These are phyloP conservation scores for Leucoagaricus sp. DNA, from an alignment of 1,284 basidiomycete species.

Conservation along the genomic window DNA sequence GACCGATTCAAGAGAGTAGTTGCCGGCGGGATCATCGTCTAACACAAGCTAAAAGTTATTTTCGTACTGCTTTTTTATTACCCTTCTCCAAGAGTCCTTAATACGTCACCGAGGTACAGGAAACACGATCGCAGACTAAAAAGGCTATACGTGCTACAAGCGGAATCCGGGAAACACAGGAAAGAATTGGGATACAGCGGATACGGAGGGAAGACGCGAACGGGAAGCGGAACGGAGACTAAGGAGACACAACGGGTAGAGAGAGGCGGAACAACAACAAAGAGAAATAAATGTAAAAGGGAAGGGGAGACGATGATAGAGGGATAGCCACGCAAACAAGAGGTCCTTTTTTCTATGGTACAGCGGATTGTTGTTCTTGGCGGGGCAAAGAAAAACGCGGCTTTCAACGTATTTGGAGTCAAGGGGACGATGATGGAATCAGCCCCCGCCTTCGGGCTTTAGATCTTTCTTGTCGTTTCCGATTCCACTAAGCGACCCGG, in stretches of 20 bases:
- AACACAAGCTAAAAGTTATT: neutral
- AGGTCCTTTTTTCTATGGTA: slow-evolving; percentile 8
- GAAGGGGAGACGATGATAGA: neutral
- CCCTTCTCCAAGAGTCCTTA: neutral
- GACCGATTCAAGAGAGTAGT: too few relatives aligned
- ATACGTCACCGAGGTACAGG: slow-evolving; percentile 3
- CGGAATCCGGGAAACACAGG: neutral
- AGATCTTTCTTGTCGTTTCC: slow-evolving; percentile 12
- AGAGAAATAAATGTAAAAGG: slow-evolving; percentile 9
- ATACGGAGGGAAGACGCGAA: neutral
- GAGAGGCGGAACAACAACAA: neutral
- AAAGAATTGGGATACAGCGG: slow-evolving; percentile 3
- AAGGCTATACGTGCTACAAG: slow-evolving; percentile 6
- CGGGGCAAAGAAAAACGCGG: neutral
- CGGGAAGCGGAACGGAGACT: too few relatives aligned
- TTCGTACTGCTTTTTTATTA: neutral
- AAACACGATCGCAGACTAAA: slow-evolving; percentile 10
- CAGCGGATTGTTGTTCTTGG: too few relatives aligned
- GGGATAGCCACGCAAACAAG: neutral
- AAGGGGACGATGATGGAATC: neutral
- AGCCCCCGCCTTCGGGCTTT: slow-evolving; percentile 13
- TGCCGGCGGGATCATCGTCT: slow-evolving; percentile 10
- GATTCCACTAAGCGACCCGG: slow-evolving; percentile 6
- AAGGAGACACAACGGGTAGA: too few relatives aligned
- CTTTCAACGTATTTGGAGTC: neutral